These are phyloP conservation scores for Pulicaria dysenterica DNA, from an alignment of 129 eudicot genomes.

Conservation along the genomic window DNA sequence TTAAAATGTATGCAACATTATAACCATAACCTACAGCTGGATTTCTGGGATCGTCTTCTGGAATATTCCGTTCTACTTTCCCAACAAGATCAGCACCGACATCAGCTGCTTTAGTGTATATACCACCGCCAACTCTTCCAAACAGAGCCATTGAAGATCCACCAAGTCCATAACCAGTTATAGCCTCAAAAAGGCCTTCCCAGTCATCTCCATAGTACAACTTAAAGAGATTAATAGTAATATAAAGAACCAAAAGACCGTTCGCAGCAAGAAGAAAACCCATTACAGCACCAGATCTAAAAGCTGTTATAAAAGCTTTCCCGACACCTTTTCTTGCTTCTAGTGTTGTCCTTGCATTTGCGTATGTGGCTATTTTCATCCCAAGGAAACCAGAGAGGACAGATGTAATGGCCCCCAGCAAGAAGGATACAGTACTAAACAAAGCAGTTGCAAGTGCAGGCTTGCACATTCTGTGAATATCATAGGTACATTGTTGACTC, in stretches of 20 bases:
- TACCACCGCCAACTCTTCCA: conserved; percentile 87
- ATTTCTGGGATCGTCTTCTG: conserved; percentile 78
- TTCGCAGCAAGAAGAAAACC: conserved; percentile 81
- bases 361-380: conserved; percentile 83
- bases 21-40: conserved; percentile 58
- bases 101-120: conserved; percentile 77
- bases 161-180: conserved; percentile 80
- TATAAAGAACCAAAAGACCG: conserved; percentile 62
- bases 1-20: background rate
- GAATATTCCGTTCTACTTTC: conserved; percentile 74
- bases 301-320: conserved; percentile 63
- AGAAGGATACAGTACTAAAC: conserved; percentile 67
- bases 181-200: conserved; percentile 83
- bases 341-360: conserved; percentile 72
- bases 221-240: conserved; percentile 59
- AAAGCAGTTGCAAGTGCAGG: conserved; percentile 84
- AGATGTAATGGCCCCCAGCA: conserved; percentile 87
- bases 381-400: conserved; percentile 84
- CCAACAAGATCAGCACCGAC: conserved; percentile 85
- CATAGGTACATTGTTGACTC: conserved; percentile 59
- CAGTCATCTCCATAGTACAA: conserved; percentile 76
- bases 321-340: conserved; percentile 81
- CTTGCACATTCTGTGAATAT: conserved; percentile 57
- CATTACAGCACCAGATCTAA: conserved; percentile 82
- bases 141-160: conserved; percentile 83